Percentiles rank a stretch among this genome's conserved stretches.
phyloP scores from a whole-genome alignment of 73 alveolate species.

The Uronychia binucleata region DNA sequence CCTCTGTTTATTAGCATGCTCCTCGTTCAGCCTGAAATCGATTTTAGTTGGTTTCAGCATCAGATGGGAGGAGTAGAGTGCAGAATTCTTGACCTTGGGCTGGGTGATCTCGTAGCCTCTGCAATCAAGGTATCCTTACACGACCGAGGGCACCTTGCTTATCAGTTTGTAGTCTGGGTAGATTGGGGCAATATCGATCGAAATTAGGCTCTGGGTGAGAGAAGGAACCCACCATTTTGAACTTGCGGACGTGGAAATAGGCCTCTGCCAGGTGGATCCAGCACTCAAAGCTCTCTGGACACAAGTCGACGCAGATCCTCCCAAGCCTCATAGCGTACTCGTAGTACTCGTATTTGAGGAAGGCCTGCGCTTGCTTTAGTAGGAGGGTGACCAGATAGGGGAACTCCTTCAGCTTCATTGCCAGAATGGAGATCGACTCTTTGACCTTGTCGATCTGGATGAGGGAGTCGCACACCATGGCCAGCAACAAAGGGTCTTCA shows the following conservation, averaged over 20 bases:
- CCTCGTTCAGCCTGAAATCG: constrained; percentile 42
- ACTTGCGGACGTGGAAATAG: constrained; percentile 61
- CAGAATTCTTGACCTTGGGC: constrained; percentile 33
- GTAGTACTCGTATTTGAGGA: constrained; percentile 48
- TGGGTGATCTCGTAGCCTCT: constrained; percentile 24
- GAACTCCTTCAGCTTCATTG: constrained; percentile 49
- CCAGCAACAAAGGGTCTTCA: constrained; percentile 63
- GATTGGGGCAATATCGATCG: constrained; percentile 63
- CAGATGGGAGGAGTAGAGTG: constrained; percentile 24
- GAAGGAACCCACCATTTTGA: constrained; percentile 16
- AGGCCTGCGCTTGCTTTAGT: constrained; percentile 61
- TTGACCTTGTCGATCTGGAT: constrained; percentile 46
- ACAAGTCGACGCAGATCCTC: constrained; percentile 63
- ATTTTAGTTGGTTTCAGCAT: constrained; percentile 36
- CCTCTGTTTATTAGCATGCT: neutral
- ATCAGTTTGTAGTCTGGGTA: constrained; percentile 37
- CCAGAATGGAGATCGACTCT: constrained; percentile 50
- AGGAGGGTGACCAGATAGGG: constrained; percentile 66
- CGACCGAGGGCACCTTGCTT: constrained; percentile 8
- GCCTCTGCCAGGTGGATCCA: constrained; percentile 66
- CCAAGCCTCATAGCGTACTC: constrained; percentile 60
- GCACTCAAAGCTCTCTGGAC: constrained; percentile 67
- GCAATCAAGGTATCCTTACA: neutral
- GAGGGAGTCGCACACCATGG: constrained; percentile 46
- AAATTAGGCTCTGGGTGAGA: constrained; percentile 27